phyloP scores from a whole-genome alignment of 1,284 basidiomycete genomes.

The Thelephora terrestris region DNA sequence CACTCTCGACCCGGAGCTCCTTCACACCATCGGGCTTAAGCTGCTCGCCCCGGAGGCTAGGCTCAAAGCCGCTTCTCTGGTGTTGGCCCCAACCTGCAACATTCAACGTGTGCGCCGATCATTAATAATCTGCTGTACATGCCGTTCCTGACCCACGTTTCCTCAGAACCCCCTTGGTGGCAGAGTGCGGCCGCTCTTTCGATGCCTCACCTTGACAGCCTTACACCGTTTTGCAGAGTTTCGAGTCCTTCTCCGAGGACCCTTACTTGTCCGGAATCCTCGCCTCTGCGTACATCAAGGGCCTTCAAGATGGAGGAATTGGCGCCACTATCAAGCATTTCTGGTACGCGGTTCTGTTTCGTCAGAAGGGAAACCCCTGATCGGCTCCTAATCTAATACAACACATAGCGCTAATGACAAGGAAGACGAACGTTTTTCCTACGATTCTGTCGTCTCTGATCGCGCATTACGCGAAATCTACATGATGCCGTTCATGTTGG shows the following conservation, averaged over 20 bases:
- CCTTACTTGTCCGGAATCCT: slow-evolving; percentile 61
- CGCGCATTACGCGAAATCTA: slow-evolving; percentile 77
- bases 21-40: slow-evolving; percentile 47
- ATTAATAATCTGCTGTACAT: slow-evolving; percentile 14
- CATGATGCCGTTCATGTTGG: slow-evolving; percentile 67
- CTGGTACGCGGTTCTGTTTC: slow-evolving; percentile 19
- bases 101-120: slow-evolving; percentile 42
- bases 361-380: slow-evolving; percentile 21
- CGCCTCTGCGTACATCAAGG: slow-evolving; percentile 64
- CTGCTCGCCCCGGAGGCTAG: slow-evolving; percentile 66
- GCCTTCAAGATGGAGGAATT: slow-evolving; percentile 63
- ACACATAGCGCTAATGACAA: slow-evolving; percentile 48
- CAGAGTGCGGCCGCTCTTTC: slow-evolving; percentile 25
- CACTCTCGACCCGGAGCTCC: slow-evolving; percentile 62
- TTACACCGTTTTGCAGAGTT: slow-evolving; percentile 10
- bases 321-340: slow-evolving; percentile 69
- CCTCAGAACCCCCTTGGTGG: slow-evolving; percentile 65
- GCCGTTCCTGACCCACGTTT: slow-evolving; percentile 42
- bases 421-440: slow-evolving; percentile 58
- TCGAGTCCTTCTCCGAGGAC: slow-evolving; percentile 77
- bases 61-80: slow-evolving; percentile 55
- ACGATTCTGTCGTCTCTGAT: slow-evolving; percentile 50
- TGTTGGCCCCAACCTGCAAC: slow-evolving; percentile 73
- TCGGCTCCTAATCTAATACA: background rate
- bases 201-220: background rate